Evolutionary conservation across 2,329 filamentous ascomycete genomes (phyloP).

Genomic region (Trichoderma hamatum): DNA sequence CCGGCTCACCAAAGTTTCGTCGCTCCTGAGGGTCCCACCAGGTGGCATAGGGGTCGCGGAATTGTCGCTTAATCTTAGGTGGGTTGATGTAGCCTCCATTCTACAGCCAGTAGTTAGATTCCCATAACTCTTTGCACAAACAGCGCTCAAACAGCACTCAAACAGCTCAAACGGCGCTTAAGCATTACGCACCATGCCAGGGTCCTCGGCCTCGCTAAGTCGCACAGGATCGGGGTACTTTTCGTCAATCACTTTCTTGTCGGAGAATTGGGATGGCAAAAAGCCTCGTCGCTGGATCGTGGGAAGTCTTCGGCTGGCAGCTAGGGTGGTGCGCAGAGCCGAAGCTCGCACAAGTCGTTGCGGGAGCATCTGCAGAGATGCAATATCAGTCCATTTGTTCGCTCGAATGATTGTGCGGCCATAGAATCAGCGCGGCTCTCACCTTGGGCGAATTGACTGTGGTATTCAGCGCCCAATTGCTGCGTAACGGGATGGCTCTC

Average conservation of each 20-base stretch:
- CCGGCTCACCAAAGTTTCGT: constrained; percentile 93
- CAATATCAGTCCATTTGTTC: background rate
- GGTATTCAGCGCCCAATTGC: constrained; percentile 43
- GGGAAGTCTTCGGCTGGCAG: constrained; percentile 53
- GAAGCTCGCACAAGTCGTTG: constrained; percentile 59
- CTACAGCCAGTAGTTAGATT: constrained; percentile 49
- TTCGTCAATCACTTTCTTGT: constrained; percentile 52
- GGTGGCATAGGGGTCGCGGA: constrained; percentile 87
- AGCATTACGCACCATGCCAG: constrained; percentile 60
- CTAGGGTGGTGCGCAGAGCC: constrained; percentile 48
- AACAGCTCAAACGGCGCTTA: background rate
- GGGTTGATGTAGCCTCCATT: constrained; percentile 86
- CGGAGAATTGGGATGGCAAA: constrained; percentile 53
- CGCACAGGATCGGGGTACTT: constrained; percentile 54
- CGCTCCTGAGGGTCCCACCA: constrained; percentile 99
- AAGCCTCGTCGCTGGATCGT: constrained; percentile 61
- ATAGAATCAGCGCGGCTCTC: constrained; percentile 19
- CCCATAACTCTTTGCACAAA: constrained; percentile 1
- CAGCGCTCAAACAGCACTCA: background rate
- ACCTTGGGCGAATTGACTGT: constrained; percentile 41
- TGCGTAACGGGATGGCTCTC: constrained; percentile 39
- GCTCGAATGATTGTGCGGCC: background rate
- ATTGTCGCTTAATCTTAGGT: constrained; percentile 78
- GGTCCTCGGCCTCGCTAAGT: constrained; percentile 64
- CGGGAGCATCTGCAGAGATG: constrained; percentile 58